These are phyloP conservation scores for Zychaea mexicana DNA, from an alignment of 371 early-diverging fungal genomes.

Conservation along the genomic window DNA sequence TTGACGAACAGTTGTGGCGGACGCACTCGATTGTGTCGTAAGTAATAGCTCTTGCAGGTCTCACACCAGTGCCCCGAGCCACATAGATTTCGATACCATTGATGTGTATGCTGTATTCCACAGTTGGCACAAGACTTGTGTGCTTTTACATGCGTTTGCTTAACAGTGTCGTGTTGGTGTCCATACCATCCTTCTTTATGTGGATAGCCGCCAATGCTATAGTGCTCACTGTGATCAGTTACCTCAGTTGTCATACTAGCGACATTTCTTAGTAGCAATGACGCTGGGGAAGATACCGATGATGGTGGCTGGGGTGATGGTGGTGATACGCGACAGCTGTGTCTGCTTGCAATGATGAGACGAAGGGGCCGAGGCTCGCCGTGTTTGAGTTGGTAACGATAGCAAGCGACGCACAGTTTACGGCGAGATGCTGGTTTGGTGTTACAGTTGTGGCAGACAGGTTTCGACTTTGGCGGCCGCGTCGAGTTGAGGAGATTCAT, in stretches of 20 bases:
- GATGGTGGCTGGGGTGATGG: background rate
- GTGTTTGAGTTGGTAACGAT: slow-evolving; percentile 44
- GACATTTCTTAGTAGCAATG: too few species aligned
- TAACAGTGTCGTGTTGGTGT: background rate
- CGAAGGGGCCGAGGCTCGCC: slow-evolving; percentile 38
- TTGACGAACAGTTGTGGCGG: slow-evolving; percentile 48
- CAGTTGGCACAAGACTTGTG: slow-evolving; percentile 46
- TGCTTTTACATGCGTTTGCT: background rate
- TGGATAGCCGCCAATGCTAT: too few species aligned
- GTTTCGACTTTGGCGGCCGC: slow-evolving; percentile 39
- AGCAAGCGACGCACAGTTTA: slow-evolving; percentile 44
- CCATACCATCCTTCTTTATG: background rate
- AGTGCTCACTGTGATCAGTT: too few species aligned
- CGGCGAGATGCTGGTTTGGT: slow-evolving; percentile 47
- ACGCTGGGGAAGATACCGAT: background rate
- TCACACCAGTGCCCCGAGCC: slow-evolving; percentile 54
- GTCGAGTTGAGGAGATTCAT: slow-evolving; percentile 34
- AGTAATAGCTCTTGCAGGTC: slow-evolving; percentile 50
- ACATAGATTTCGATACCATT: slow-evolving; percentile 52
- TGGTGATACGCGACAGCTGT: background rate
- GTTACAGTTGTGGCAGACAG: slow-evolving; percentile 46
- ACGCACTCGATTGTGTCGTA: slow-evolving; percentile 41
- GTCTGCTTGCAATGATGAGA: slow-evolving; percentile 36
- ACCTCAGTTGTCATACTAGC: too few species aligned
- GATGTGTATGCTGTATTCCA: slow-evolving; percentile 45